These are phyloP conservation scores for Neurospora sp. DNA, from an alignment of 495 filamentous ascomycete genomes.

Conservation along the genomic window DNA sequence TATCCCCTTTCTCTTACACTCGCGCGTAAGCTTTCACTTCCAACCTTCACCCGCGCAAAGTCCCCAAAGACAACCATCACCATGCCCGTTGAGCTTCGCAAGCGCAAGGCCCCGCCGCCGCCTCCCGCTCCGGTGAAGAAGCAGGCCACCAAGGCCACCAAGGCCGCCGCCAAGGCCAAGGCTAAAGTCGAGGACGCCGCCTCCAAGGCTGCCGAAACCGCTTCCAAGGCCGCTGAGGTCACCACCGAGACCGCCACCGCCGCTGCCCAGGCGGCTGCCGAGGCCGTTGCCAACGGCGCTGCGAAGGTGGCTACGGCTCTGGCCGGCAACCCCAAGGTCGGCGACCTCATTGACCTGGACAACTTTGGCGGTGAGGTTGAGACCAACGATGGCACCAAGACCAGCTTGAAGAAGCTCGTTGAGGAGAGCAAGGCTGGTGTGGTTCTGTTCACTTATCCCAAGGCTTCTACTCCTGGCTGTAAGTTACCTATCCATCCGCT, in stretches of 20 bases:
- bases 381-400: slow-evolving; percentile 71
- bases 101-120: slow-evolving; percentile 59
- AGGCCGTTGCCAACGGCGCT: slow-evolving; percentile 6
- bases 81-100: slow-evolving; percentile 58
- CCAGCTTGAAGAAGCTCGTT: slow-evolving; percentile 66
- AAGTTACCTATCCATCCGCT: slow-evolving; percentile 33
- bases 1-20: background rate
- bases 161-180: slow-evolving; percentile 32
- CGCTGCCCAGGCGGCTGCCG: slow-evolving; percentile 15
- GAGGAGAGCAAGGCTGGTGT: slow-evolving; percentile 77
- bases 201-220: slow-evolving; percentile 23
- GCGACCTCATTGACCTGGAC: slow-evolving; percentile 51
- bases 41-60: background rate
- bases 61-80: slow-evolving; percentile 2
- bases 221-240: slow-evolving; percentile 36
- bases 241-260: slow-evolving; percentile 25
- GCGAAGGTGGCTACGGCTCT: slow-evolving; percentile 14
- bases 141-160: slow-evolving; percentile 25
- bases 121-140: slow-evolving; percentile 36
- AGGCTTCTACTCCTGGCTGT: slow-evolving; percentile 93
- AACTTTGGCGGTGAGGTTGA: slow-evolving; percentile 75
- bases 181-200: slow-evolving; percentile 23
- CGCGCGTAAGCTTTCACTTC: background rate
- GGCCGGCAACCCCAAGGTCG: slow-evolving; percentile 24
- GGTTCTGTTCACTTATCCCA: slow-evolving; percentile 91